Evolutionary conservation across 2,329 filamentous ascomycete species (phyloP).

Genomic region (Exophiala oligosperma): DNA sequence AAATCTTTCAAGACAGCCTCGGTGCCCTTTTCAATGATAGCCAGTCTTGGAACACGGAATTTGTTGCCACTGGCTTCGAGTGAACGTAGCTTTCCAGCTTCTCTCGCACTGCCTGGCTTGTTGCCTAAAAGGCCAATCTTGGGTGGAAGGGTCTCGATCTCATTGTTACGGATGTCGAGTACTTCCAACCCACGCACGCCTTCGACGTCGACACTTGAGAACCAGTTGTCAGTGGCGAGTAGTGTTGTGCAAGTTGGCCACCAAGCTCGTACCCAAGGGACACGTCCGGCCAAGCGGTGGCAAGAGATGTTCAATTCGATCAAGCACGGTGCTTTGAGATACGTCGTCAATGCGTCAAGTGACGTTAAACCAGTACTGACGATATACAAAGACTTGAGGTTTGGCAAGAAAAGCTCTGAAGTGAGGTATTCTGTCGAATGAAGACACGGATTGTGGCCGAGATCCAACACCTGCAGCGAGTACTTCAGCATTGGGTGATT

Average conservation of each 20-base stretch:
- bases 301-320: conserved; percentile 77
- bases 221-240: conserved; percentile 75
- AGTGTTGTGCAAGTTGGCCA: conserved; percentile 73
- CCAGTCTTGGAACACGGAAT: conserved; percentile 83
- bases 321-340: conserved; percentile 72
- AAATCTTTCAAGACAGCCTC: conserved; percentile 82
- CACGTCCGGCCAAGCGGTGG: conserved; percentile 69
- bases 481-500: conserved; percentile 62
- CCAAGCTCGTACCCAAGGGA: conserved; percentile 65
- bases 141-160: conserved; percentile 78
- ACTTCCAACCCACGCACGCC: conserved; percentile 71
- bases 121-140: conserved; percentile 75
- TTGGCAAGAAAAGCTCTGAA: conserved; percentile 67
- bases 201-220: conserved; percentile 71
- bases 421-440: conserved; percentile 65
- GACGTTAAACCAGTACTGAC: conserved; percentile 71
- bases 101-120: conserved; percentile 39
- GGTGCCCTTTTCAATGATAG: conserved; percentile 81
- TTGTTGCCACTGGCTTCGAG: conserved; percentile 76
- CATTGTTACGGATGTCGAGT: conserved; percentile 81
- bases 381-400: conserved; percentile 75
- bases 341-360: conserved; percentile 63
- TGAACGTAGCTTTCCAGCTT: conserved; percentile 60
- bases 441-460: conserved; percentile 71
- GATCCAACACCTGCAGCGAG: conserved; percentile 68